A percentile compares a stretch with the other conserved stretches of the same genome.
Evolutionary conservation across 768 basidiomycete genomes (phyloP).

Genomic region (Tricholoma terreum): DNA sequence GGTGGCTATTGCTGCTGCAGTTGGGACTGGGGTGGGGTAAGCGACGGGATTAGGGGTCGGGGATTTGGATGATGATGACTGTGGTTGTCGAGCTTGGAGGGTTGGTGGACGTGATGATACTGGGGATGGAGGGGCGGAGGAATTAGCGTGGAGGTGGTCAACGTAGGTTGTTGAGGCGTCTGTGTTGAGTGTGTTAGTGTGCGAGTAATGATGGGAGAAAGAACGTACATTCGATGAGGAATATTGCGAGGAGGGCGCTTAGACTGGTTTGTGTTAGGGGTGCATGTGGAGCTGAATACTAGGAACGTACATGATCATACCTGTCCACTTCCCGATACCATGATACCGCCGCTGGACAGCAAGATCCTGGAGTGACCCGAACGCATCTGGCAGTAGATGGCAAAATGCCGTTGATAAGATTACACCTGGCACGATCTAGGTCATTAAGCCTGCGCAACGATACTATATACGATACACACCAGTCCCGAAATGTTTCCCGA

Average conservation of each 20-base stretch:
- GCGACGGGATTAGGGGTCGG: too few species aligned
- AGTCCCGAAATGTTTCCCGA: slow-evolving; percentile 88
- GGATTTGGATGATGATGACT: background rate
- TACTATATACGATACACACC: slow-evolving; percentile 30
- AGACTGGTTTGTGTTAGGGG: slow-evolving; percentile 37
- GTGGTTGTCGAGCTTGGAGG: slow-evolving; percentile 12
- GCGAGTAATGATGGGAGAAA: background rate
- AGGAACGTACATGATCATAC: slow-evolving; percentile 68
- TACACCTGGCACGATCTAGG: slow-evolving; percentile 61
- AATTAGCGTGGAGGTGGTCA: slow-evolving; percentile 61
- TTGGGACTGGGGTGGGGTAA: too few species aligned
- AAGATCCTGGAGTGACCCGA: slow-evolving; percentile 51
- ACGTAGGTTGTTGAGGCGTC: slow-evolving; percentile 77
- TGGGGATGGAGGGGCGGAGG: slow-evolving; percentile 48
- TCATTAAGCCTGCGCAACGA: background rate
- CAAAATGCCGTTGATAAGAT: slow-evolving; percentile 83
- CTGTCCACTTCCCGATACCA: slow-evolving; percentile 54
- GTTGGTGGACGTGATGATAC: slow-evolving; percentile 23
- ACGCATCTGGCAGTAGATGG: slow-evolving; percentile 77
- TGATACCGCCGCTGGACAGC: slow-evolving; percentile 45
- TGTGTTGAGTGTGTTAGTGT: slow-evolving; percentile 24
- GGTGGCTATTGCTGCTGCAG: background rate
- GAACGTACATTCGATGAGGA: slow-evolving; percentile 74
- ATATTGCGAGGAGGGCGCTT: slow-evolving; percentile 64
- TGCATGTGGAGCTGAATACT: background rate